Conservation (phyloP, 1,139 yeast genomes). For the Diutina pseudorugosa region DNA sequence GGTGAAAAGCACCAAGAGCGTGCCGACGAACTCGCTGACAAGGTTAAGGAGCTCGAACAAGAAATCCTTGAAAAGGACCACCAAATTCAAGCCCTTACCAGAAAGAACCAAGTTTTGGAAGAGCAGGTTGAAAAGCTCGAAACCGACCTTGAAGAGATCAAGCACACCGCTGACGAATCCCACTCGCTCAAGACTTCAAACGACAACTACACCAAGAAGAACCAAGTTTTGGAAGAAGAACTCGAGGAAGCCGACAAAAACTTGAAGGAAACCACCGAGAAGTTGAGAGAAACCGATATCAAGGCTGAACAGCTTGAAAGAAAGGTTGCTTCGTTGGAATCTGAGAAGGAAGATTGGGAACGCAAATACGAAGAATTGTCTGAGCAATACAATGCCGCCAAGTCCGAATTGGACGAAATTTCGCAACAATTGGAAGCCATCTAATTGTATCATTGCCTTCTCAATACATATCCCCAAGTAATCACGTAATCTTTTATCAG, state of each 20-base stretch:
- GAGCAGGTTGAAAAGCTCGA: slow-evolving; percentile 87
- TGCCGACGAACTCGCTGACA: slow-evolving; percentile 74
- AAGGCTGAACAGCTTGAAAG: slow-evolving; percentile 96
- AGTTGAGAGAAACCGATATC: slow-evolving; percentile 91
- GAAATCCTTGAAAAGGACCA: slow-evolving; percentile 87
- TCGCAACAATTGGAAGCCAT: slow-evolving; percentile 85
- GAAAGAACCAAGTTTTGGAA: slow-evolving; percentile 86
- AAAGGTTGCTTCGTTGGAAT: slow-evolving; percentile 83
- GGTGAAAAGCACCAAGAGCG: slow-evolving; percentile 97
- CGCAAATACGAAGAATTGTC: slow-evolving; percentile 82
- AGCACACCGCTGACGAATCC: slow-evolving; percentile 87
- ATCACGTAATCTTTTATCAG: not conserved
- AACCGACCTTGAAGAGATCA: slow-evolving; percentile 63
- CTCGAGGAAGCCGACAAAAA: slow-evolving; percentile 86
- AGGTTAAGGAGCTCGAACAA: slow-evolving; percentile 84
- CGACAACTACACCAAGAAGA: slow-evolving; percentile 86
- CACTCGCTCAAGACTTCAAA: slow-evolving; percentile 80
- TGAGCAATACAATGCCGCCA: slow-evolving; percentile 68
- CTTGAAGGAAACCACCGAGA: slow-evolving; percentile 87
- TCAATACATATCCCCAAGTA: not conserved
- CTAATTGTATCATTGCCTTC: slow-evolving; percentile 17
- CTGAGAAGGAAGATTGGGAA: slow-evolving; percentile 89
- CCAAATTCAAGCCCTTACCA: slow-evolving; percentile 84
- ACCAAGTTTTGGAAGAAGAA: slow-evolving; percentile 85
- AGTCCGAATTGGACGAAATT: slow-evolving; percentile 89